Evolutionary conservation across 202 grass and related monocot genomes (phyloP).

Genomic region (Carex arenaria): DNA sequence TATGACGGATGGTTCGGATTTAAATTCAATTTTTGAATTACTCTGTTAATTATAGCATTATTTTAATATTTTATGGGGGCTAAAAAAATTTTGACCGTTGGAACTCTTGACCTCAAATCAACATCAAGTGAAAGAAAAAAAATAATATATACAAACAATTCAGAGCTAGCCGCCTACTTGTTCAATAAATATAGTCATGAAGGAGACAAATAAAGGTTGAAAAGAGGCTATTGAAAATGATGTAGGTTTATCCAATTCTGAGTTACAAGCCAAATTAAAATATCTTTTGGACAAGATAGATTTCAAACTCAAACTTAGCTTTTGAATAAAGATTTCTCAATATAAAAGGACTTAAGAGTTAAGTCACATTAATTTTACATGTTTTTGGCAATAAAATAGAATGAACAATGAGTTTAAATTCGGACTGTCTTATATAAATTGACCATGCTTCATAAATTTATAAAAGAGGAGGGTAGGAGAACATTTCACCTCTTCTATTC

Average conservation of each 20-base stretch:
- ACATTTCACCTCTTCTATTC: no score
- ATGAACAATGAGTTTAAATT: not conserved
- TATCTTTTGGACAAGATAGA: conserved; percentile 1
- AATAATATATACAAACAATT: not conserved
- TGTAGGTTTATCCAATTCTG: conserved; percentile 6
- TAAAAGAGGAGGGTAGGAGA: no score
- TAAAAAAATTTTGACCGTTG: not conserved
- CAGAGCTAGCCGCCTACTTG: not conserved
- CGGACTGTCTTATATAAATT: no score
- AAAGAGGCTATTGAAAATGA: not conserved
- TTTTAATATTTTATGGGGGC: not conserved
- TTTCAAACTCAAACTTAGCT: not conserved
- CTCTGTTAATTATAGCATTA: not conserved
- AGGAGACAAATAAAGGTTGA: conserved; percentile 7
- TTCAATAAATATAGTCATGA: not conserved
- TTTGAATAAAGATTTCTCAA: conserved; percentile 1
- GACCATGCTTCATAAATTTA: no score
- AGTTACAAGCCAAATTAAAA: not conserved
- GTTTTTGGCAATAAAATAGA: not conserved
- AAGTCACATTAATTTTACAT: not conserved
- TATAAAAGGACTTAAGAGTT: not conserved
- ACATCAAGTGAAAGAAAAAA: not conserved
- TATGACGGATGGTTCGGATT: no score
- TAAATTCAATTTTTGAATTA: no score
- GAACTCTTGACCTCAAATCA: not conserved